These are phyloP conservation scores for Candida cerambycidarum DNA, from an alignment of 805 yeast genomes.

Conservation along the genomic window DNA sequence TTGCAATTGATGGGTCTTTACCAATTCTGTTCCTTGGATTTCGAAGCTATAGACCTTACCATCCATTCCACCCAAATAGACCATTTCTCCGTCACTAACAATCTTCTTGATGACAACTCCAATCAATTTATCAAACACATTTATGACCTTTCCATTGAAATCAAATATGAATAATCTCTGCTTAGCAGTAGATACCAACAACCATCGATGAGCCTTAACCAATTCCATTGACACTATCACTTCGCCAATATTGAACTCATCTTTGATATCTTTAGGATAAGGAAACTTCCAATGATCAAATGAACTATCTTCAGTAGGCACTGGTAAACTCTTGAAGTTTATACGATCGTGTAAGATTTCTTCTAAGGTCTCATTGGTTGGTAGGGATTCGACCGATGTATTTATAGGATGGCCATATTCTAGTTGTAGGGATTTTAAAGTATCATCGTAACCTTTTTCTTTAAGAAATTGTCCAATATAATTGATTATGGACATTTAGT, in stretches of 20 bases:
- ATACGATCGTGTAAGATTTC: conserved; percentile 40
- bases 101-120: conserved; percentile 36
- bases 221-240: conserved; percentile 25
- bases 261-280: conserved; percentile 22
- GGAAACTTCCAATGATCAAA: conserved; percentile 33
- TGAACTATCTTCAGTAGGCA: conserved; percentile 12
- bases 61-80: conserved; percentile 53
- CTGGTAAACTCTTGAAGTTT: conserved; percentile 22
- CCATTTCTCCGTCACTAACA: conserved; percentile 22
- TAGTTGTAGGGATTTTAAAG: conserved; percentile 49
- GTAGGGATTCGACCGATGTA: conserved; percentile 14
- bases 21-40: conserved; percentile 6
- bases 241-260: conserved; percentile 18
- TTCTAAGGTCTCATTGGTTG: conserved; percentile 34
- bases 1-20: conserved; percentile 20
- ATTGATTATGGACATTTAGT: conserved; percentile 3
- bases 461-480: conserved; percentile 61
- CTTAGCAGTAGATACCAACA: conserved; percentile 13
- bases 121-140: conserved; percentile 19
- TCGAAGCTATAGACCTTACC: conserved; percentile 33
- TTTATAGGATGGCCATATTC: conserved; percentile 42
- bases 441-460: conserved; percentile 44
- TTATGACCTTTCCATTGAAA: conserved; percentile 16
- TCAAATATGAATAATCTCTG: conserved; percentile 20
- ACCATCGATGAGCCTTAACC: conserved; percentile 3